Conservation (phyloP, 2,329 filamentous ascomycete species). For the Cytospora piceicola region DNA sequence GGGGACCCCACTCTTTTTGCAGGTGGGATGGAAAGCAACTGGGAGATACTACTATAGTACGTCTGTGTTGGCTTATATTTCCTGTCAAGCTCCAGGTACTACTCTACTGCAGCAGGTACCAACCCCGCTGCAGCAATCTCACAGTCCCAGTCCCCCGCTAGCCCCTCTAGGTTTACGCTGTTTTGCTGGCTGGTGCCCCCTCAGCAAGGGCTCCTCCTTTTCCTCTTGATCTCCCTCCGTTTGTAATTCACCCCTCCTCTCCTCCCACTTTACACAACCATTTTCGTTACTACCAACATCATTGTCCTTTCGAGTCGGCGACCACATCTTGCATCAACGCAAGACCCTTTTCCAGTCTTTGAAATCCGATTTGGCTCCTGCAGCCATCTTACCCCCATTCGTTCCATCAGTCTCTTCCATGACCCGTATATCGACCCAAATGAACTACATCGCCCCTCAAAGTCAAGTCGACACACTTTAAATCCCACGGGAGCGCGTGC, state of each 20-base stretch:
- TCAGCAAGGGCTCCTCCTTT: constrained; percentile 34
- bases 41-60: background rate
- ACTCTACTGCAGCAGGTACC: background rate
- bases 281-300: constrained; percentile 28
- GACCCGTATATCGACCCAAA: constrained; percentile 58
- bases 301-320: constrained; percentile 3
- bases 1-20: constrained; percentile 25
- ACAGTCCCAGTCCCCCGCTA: constrained; percentile 18
- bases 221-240: constrained; percentile 36
- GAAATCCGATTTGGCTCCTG: constrained; percentile 36
- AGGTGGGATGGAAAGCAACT: constrained; percentile 25
- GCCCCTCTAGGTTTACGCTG: constrained; percentile 20
- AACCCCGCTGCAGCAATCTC: constrained; percentile 23
- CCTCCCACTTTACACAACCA: constrained; percentile 36
- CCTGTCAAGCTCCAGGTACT: background rate
- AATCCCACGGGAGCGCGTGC: constrained; percentile 69
- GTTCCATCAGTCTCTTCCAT: constrained; percentile 52
- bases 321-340: constrained; percentile 32
- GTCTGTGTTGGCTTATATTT: background rate
- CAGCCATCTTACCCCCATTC: constrained; percentile 44
- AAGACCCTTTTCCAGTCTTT: constrained; percentile 35
- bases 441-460: constrained; percentile 53
- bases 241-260: constrained; percentile 38
- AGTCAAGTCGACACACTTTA: constrained; percentile 70
- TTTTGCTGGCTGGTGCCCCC: constrained; percentile 29